phyloP scores from a whole-genome alignment of 305 asterid species.

The Stenogyne calaminthoides region DNA sequence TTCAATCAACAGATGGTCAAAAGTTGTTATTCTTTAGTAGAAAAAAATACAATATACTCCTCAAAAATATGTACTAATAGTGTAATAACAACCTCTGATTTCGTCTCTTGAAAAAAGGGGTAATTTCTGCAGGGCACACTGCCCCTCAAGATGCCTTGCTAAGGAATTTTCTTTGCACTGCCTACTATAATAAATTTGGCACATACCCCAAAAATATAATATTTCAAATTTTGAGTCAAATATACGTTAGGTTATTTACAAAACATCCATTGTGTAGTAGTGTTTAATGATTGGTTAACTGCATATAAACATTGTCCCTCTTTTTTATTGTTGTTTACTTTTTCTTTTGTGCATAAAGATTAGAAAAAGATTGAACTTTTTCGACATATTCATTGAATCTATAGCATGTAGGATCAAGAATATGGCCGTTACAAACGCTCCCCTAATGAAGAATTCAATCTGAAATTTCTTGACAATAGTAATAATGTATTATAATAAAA shows the following conservation, averaged over 20 bases:
- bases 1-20: conserved; percentile 22
- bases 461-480: neutral
- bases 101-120: conserved; percentile 4
- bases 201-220: neutral
- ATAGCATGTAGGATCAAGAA: conserved; percentile 7
- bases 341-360: neutral
- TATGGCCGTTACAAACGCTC: conserved; percentile 36
- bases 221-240: conserved; percentile 2
- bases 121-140: conserved; percentile 26
- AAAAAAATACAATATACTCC: neutral
- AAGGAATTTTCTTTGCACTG: conserved; percentile 13
- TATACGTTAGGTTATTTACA: neutral
- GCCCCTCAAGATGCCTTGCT: conserved; percentile 34
- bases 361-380: neutral
- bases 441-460: conserved; percentile 7
- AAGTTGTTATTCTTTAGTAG: neutral
- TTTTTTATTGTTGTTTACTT: neutral
- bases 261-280: neutral
- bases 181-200: conserved; percentile 1
- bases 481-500: neutral
- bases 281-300: neutral
- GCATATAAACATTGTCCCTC: neutral
- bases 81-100: conserved; percentile 3
- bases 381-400: too few relatives aligned
- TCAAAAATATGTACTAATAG: neutral